phyloP scores from a whole-genome alignment of 202 grass and related monocot species.

The Panicum hallii region DNA sequence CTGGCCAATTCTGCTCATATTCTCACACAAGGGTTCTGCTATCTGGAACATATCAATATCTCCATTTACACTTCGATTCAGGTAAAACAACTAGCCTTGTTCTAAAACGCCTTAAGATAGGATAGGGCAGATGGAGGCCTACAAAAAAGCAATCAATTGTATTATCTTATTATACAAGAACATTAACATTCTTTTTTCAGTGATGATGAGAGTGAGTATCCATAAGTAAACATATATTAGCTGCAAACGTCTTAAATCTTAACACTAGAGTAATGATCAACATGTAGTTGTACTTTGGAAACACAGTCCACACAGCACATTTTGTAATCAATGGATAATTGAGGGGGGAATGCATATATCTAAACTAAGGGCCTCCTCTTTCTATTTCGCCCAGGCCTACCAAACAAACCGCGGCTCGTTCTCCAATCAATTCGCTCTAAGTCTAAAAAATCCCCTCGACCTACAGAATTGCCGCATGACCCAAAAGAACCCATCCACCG shows the following conservation, averaged over 20 bases:
- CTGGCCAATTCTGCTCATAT: not conserved
- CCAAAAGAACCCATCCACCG: not conserved
- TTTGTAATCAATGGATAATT: not conserved
- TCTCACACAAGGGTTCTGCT: not conserved
- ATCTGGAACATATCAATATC: not conserved
- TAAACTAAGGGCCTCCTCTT: not conserved
- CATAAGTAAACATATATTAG: not conserved
- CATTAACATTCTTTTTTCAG: not conserved
- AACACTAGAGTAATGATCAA: slow-evolving; percentile 1
- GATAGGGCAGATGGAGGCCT: not conserved
- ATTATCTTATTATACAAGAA: not conserved
- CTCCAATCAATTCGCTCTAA: not conserved
- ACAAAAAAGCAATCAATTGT: not conserved
- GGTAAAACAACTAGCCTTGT: not conserved
- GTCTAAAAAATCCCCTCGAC: not conserved
- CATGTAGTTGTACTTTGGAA: not conserved
- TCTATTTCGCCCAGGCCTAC: not conserved
- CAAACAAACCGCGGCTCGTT: not conserved
- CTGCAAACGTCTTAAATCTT: not conserved
- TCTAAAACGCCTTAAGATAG: not conserved
- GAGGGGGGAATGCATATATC: not conserved
- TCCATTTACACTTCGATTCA: not conserved
- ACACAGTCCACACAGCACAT: not conserved
- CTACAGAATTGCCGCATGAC: not conserved
- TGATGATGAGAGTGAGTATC: not conserved